These are phyloP conservation scores for Plectranthus barbatus DNA, from an alignment of 257 asterid genomes.

Conservation along the genomic window DNA sequence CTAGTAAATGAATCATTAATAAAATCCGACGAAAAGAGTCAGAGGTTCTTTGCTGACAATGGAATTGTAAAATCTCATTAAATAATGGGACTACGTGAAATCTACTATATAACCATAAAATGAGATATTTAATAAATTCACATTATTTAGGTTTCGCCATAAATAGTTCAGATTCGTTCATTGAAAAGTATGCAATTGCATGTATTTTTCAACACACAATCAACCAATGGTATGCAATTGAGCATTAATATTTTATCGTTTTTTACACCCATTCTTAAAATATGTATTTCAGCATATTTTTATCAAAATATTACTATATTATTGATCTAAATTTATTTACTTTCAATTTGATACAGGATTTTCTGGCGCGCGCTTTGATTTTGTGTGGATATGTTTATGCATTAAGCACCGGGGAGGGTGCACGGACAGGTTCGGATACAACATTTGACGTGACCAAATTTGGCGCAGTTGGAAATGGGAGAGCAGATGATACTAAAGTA, in stretches of 20 bases:
- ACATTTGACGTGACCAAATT: slow-evolving; percentile 12
- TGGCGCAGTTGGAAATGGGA: slow-evolving; percentile 16
- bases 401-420: neutral
- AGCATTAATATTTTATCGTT: neutral
- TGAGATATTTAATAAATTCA: neutral
- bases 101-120: neutral
- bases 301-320: neutral
- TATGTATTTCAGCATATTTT: no score
- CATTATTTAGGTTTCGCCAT: neutral
- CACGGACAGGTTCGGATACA: neutral
- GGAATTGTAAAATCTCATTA: neutral
- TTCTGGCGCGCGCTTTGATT: neutral
- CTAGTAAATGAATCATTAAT: no score
- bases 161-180: neutral
- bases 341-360: neutral
- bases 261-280: neutral
- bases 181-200: neutral
- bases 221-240: no score
- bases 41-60: neutral
- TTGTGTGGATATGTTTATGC: neutral
- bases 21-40: neutral
- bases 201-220: no score
- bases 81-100: neutral
- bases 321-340: neutral
- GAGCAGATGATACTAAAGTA: slow-evolving; percentile 9